A percentile compares a stretch with the other conserved stretches of the same genome.
These are phyloP conservation scores for Euphrasia confusa DNA, from an alignment of 257 asterid species.

Conservation along the genomic window DNA sequence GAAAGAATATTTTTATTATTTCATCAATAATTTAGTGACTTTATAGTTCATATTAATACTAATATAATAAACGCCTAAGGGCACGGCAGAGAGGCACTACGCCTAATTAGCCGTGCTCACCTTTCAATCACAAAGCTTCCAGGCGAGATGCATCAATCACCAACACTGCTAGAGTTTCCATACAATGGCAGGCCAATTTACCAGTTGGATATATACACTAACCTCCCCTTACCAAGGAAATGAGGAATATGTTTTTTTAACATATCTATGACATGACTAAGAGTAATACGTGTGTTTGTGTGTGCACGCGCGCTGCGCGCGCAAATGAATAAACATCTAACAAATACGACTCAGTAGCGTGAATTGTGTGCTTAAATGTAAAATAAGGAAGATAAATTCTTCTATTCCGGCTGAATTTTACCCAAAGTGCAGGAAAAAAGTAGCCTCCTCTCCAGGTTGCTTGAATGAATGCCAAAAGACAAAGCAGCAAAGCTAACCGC, in stretches of 20 bases:
- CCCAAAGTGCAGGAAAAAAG: conserved; percentile 46
- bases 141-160: conserved; percentile 79
- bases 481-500: conserved; percentile 40
- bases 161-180: conserved; percentile 71
- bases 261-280: conserved; percentile 26
- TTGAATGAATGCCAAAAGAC: conserved; percentile 50
- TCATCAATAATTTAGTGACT: conserved; percentile 11
- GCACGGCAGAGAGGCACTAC: conserved; percentile 97
- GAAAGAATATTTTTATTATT: neutral
- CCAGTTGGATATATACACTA: conserved; percentile 51
- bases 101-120: conserved; percentile 99
- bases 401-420: conserved; percentile 52
- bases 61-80: conserved; percentile 52
- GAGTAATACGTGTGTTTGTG: conserved; percentile 22
- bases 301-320: neutral
- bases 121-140: conserved; percentile 79
- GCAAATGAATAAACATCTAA: conserved; percentile 22
- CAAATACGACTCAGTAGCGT: too few relatives aligned
- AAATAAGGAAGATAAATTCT: conserved; percentile 42
- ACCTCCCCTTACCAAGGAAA: conserved; percentile 79
- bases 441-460: conserved; percentile 42
- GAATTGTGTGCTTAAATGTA: conserved; percentile 3
- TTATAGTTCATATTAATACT: conserved; percentile 5
- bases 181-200: conserved; percentile 54
- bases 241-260: conserved; percentile 30